Evolutionary conservation across 345 rosid genomes (phyloP), one percentile per base, ranked within the genome.

Genomic region (Lumnitzera littorea): DNA sequence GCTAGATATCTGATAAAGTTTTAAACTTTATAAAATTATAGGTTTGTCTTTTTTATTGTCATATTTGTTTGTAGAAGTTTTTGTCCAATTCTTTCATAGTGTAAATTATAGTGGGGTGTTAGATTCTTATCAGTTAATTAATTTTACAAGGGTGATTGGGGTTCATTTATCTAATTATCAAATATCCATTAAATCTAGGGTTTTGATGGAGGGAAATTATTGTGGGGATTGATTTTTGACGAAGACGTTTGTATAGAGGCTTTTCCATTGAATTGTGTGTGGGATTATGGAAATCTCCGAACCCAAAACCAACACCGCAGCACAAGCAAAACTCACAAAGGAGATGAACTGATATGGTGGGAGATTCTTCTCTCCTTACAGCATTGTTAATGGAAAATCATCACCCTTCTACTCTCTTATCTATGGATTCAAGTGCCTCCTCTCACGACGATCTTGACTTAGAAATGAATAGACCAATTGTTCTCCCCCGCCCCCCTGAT

Each of bases 361-460:
- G 87, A 83, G 81, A 84, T 78, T 66, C 88, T 61, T 70, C 88
- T 64, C 80, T 73, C 57, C 79, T 79, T 41, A 83, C 82, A 25
- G 63, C 78, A n/a, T 70, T 81, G 74, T 67, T 77, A 4, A 92
- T 92, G 94, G 97, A 92, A 78, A 86, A 82, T 76, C 90, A 92
- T 75, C 97, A 84, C 62, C 98, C 96, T 43, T 92, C 96, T 48
- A 92, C 98, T 27, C 84, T 92, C 56, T 76, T 92, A 50, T 92
- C 96, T 12, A 92, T 92, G 97, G 98, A 92, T 79, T 87, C 97
- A 10, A 82, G 95, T 66, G 86, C 97, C 72, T 76, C 89, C 56
- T 79, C 96, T 11, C 97, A 92, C 11, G 98, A 89, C 36, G 98
- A 92, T 57, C 70, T 87, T 60, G 97, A 89, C 68, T 77, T 91